A percentile compares a stretch with the other conserved stretches of the same genome.
Conservation (phyloP, 75 land plant species). For the Picea glauca region DNA sequence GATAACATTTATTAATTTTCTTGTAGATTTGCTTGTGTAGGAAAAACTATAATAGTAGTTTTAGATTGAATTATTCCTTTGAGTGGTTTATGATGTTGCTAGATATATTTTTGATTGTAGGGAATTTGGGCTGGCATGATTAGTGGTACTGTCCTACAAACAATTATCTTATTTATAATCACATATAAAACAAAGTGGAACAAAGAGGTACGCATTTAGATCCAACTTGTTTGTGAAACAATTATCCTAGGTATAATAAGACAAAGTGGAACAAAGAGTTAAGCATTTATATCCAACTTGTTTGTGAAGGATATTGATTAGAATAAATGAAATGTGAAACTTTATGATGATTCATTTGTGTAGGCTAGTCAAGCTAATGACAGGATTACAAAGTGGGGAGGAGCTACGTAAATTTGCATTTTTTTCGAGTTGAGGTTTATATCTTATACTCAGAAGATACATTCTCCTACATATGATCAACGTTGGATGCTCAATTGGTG, state of each 20-base stretch:
- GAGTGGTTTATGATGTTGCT: too few species aligned
- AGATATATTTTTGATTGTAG: conserved; percentile 8
- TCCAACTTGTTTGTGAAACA: too few species aligned
- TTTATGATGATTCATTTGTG: background rate
- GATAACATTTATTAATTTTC: background rate
- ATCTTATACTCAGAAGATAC: too few species aligned
- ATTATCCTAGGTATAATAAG: too few species aligned
- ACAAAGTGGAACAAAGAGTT: background rate
- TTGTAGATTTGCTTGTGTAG: background rate
- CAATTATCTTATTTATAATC: conserved; percentile 19
- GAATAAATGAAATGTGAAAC: background rate
- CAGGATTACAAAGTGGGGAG: conserved; percentile 39
- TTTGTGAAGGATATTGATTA: background rate
- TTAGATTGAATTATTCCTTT: too few species aligned
- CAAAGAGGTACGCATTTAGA: conserved; percentile 16
- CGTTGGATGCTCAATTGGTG: too few species aligned
- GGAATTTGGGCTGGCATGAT: conserved; percentile 57
- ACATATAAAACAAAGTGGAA: conserved; percentile 37
- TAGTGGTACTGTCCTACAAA: conserved; percentile 32
- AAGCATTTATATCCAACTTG: background rate
- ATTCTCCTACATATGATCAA: too few species aligned
- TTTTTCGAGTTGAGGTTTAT: too few species aligned
- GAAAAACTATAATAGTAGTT: too few species aligned
- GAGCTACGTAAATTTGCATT: background rate
- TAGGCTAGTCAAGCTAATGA: conserved; percentile 38